Conservation (phyloP, 768 basidiomycete species). For the Boletus coccyginus region DNA sequence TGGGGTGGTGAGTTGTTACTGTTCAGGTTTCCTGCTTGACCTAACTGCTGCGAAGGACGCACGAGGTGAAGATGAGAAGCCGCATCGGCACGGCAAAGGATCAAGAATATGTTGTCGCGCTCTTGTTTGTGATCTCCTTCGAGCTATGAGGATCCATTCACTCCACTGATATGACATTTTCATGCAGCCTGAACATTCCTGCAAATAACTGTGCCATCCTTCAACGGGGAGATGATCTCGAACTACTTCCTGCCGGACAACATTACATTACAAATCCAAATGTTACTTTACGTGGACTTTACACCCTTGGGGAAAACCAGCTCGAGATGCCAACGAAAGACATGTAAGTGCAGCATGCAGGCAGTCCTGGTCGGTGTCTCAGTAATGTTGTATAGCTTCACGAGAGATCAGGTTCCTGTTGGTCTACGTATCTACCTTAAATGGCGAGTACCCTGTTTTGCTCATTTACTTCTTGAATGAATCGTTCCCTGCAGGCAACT, state of each 20-base stretch:
- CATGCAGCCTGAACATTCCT: slow-evolving; percentile 68
- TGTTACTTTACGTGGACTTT: slow-evolving; percentile 76
- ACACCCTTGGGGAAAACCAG: slow-evolving; percentile 81
- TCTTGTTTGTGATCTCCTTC: slow-evolving; percentile 51
- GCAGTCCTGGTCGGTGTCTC: neutral
- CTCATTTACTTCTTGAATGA: neutral
- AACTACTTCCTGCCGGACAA: slow-evolving; percentile 77
- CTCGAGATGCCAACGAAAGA: slow-evolving; percentile 87
- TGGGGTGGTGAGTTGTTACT: slow-evolving; percentile 48
- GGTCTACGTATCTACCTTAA: slow-evolving; percentile 82
- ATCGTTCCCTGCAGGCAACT: slow-evolving; percentile 39
- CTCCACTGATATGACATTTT: neutral
- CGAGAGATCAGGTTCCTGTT: slow-evolving; percentile 84
- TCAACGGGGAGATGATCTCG: slow-evolving; percentile 76
- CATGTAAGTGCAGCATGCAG: slow-evolving; percentile 47
- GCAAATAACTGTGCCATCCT: slow-evolving; percentile 86
- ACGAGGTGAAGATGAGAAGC: slow-evolving; percentile 79
- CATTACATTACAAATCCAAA: slow-evolving; percentile 83
- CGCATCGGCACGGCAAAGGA: slow-evolving; percentile 40
- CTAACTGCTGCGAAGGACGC: slow-evolving; percentile 38
- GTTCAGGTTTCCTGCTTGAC: neutral
- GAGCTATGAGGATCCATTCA: neutral
- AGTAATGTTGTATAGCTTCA: slow-evolving; percentile 49
- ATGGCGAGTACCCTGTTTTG: slow-evolving; percentile 43
- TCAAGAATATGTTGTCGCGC: slow-evolving; percentile 73